Percentiles rank a stretch among this genome's conserved stretches.
Evolutionary conservation across 768 basidiomycete species (phyloP).

Genomic region (Gloeopeniophorella convolvens): DNA sequence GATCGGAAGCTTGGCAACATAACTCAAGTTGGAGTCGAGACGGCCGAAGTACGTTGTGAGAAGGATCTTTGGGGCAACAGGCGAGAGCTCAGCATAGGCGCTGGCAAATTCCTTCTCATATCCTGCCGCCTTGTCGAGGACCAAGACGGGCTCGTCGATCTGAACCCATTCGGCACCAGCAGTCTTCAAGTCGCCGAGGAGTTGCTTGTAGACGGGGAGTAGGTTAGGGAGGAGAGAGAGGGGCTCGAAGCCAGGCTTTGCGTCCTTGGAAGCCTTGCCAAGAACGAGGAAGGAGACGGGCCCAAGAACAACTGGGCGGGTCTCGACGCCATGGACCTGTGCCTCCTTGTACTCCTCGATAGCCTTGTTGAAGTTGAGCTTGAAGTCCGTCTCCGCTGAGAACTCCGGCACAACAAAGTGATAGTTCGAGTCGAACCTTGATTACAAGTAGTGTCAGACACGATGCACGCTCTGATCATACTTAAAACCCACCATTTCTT

Average conservation of each 20-base stretch:
- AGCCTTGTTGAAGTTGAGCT: slow-evolving; percentile 92
- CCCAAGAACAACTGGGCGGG: slow-evolving; percentile 94
- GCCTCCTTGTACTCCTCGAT: slow-evolving; percentile 94
- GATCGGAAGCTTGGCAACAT: slow-evolving; percentile 86
- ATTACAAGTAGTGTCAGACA: slow-evolving; percentile 1
- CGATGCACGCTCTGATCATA: not conserved
- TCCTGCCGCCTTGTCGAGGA: slow-evolving; percentile 74
- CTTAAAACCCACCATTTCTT: slow-evolving; percentile 83
- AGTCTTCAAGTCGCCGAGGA: slow-evolving; percentile 83
- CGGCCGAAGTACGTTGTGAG: slow-evolving; percentile 97
- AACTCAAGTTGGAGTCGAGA: slow-evolving; percentile 86
- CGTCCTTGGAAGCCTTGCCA: slow-evolving; percentile 85
- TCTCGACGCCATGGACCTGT: slow-evolving; percentile 77
- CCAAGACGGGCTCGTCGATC: slow-evolving; percentile 94
- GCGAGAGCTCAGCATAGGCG: slow-evolving; percentile 75
- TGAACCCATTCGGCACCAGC: slow-evolving; percentile 95
- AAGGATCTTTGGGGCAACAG: slow-evolving; percentile 85
- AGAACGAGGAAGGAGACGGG: slow-evolving; percentile 93
- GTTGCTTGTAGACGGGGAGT: slow-evolving; percentile 85
- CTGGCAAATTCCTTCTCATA: slow-evolving; percentile 74
- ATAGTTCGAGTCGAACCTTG: slow-evolving; percentile 97
- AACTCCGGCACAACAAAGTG: slow-evolving; percentile 98
- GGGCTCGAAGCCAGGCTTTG: slow-evolving; percentile 79
- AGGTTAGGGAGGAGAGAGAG: slow-evolving; percentile 86
- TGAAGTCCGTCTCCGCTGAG: slow-evolving; percentile 85